Conservation (phyloP, 2,329 filamentous ascomycete genomes). For the Tolypocladium guangdongense region DNA sequence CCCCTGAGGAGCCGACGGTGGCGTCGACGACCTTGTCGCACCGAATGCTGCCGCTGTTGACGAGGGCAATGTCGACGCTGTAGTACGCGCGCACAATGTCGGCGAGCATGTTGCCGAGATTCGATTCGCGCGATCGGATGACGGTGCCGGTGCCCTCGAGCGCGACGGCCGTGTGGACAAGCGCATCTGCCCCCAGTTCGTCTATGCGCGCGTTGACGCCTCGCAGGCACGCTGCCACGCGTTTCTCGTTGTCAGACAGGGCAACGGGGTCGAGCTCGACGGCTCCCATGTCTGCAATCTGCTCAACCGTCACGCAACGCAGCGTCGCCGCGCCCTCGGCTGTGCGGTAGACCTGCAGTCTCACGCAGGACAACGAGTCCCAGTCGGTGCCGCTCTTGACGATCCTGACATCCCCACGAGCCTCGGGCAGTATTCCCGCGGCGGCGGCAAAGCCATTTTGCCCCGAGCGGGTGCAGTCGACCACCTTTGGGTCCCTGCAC, state of each 20-base stretch:
- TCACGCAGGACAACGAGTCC: constrained; percentile 2
- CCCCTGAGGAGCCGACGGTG: background rate
- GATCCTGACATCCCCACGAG: constrained; percentile 1
- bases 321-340: background rate
- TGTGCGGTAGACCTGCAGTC: background rate
- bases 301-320: background rate
- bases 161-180: constrained; percentile 7
- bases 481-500: constrained; percentile 4
- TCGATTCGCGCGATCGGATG: constrained; percentile 13
- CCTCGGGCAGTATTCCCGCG: background rate
- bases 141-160: constrained; percentile 10
- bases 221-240: background rate
- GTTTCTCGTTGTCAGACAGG: background rate
- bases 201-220: constrained; percentile 9
- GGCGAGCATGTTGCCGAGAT: constrained; percentile 14
- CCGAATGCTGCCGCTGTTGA: constrained; percentile 14
- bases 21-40: constrained; percentile 10
- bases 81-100: constrained; percentile 14
- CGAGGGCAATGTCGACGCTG: constrained; percentile 11
- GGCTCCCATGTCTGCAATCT: background rate
- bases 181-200: constrained; percentile 8
- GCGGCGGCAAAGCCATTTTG: constrained; percentile 4
- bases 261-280: background rate
- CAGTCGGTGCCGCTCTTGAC: constrained; percentile 8
- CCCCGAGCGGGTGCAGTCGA: background rate